A percentile compares a stretch with the other conserved stretches of the same genome.
phyloP scores from a whole-genome alignment of 2,329 filamentous ascomycete genomes.

The Arthroderma sp. region DNA sequence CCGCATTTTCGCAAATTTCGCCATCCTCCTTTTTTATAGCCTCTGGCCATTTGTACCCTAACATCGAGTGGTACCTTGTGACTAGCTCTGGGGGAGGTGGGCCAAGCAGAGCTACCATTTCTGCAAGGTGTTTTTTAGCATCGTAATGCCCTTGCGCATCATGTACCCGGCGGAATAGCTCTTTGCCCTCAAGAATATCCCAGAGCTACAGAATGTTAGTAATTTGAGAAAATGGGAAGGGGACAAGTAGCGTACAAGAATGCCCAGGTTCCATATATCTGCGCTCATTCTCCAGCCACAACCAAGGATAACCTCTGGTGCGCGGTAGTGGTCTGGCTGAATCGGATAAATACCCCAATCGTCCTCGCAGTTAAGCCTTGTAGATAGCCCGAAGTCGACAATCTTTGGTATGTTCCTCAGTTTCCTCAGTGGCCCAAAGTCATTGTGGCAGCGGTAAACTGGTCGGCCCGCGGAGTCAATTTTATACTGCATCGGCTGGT shows the following conservation, averaged over 20 bases:
- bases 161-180: constrained; percentile 21
- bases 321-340: constrained; percentile 20
- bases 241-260: constrained; percentile 22
- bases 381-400: constrained; percentile 16
- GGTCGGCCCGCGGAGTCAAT: constrained; percentile 12
- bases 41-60: constrained; percentile 9
- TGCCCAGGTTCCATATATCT: constrained; percentile 21
- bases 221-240: background rate
- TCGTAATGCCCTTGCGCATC: constrained; percentile 15
- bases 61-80: background rate
- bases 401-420: constrained; percentile 16
- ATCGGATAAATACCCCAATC: constrained; percentile 12
- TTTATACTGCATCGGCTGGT: constrained; percentile 12
- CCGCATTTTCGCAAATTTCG: constrained; percentile 17
- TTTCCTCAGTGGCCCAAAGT: constrained; percentile 16
- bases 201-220: constrained; percentile 17
- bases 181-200: constrained; percentile 22
- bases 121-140: constrained; percentile 15
- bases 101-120: constrained; percentile 13
- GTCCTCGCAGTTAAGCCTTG: constrained; percentile 25
- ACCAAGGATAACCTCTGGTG: constrained; percentile 23
- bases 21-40: background rate
- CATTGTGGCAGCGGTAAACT: constrained; percentile 18
- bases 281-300: constrained; percentile 9
- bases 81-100: constrained; percentile 11